Conservation (phyloP, 805 yeast species). For the Candida manassasensis region DNA sequence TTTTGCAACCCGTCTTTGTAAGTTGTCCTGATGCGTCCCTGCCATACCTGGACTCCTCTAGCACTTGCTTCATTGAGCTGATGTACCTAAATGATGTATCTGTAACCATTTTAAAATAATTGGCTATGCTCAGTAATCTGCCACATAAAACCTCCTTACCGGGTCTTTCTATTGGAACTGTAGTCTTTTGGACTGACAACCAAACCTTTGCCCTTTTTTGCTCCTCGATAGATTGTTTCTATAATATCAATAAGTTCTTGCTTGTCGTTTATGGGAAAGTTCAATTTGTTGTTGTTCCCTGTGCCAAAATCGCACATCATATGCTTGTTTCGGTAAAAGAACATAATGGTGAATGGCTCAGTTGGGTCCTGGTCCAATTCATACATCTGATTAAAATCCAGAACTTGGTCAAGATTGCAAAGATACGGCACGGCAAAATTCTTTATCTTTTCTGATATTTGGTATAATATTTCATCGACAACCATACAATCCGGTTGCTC, state of each 20-base stretch:
- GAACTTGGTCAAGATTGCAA: slow-evolving; percentile 84
- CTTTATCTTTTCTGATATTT: slow-evolving; percentile 75
- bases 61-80: no score
- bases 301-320: slow-evolving; percentile 99
- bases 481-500: slow-evolving; percentile 73
- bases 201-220: slow-evolving; percentile 86
- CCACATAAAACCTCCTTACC: no score
- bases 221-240: slow-evolving; percentile 88
- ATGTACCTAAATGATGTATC: no score
- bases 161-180: slow-evolving; percentile 26
- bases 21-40: no score
- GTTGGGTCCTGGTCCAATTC: slow-evolving; percentile 48
- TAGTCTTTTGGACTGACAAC: slow-evolving; percentile 80
- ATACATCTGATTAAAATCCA: slow-evolving; percentile 85
- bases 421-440: slow-evolving; percentile 86
- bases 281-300: slow-evolving; percentile 92
- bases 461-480: slow-evolving; percentile 82
- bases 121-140: background rate
- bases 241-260: slow-evolving; percentile 90
- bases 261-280: slow-evolving; percentile 66
- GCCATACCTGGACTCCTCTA: no score
- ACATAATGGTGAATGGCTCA: slow-evolving; percentile 91
- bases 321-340: slow-evolving; percentile 86
- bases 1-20: no score
- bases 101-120: background rate